Conservation (phyloP, 2,329 filamentous ascomycete species). For the Madurella mycetomatis region DNA sequence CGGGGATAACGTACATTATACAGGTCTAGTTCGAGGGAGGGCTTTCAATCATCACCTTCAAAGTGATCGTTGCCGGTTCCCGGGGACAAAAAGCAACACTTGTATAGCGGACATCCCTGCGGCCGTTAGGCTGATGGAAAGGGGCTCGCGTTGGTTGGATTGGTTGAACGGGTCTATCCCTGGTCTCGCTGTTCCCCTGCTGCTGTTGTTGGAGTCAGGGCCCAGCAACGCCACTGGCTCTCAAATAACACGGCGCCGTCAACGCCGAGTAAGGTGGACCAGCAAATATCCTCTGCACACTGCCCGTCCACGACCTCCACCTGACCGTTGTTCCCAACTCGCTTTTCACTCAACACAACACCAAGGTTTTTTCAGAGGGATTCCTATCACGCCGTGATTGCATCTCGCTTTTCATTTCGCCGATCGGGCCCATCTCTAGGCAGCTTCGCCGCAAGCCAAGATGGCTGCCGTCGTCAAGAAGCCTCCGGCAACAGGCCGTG, state of each 20-base stretch:
- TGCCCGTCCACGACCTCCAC: not conserved
- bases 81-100: not conserved
- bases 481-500: slow-evolving; percentile 45
- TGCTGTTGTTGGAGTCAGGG: slow-evolving; percentile 14
- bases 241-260: slow-evolving; percentile 16
- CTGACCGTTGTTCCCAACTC: not conserved
- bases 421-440: not conserved
- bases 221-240: slow-evolving; percentile 16
- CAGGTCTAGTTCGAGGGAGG: too few species aligned
- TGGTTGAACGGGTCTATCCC: slow-evolving; percentile 9
- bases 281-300: slow-evolving; percentile 9
- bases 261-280: slow-evolving; percentile 8
- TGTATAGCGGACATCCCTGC: not conserved
- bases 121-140: slow-evolving; percentile 8
- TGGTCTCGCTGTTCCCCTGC: slow-evolving; percentile 4
- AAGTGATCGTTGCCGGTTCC: too few species aligned
- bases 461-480: slow-evolving; percentile 54
- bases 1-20: too few species aligned
- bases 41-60: too few species aligned
- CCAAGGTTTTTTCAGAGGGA: not conserved
- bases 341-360: not conserved
- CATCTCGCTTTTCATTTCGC: not conserved
- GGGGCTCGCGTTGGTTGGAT: slow-evolving; percentile 10
- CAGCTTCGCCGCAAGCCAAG: slow-evolving; percentile 1
- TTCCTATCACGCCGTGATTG: not conserved